Base-by-base conservation (phyloP, 768 basidiomycete genomes). In the Boletus pseudo-olivaceus region DNA sequence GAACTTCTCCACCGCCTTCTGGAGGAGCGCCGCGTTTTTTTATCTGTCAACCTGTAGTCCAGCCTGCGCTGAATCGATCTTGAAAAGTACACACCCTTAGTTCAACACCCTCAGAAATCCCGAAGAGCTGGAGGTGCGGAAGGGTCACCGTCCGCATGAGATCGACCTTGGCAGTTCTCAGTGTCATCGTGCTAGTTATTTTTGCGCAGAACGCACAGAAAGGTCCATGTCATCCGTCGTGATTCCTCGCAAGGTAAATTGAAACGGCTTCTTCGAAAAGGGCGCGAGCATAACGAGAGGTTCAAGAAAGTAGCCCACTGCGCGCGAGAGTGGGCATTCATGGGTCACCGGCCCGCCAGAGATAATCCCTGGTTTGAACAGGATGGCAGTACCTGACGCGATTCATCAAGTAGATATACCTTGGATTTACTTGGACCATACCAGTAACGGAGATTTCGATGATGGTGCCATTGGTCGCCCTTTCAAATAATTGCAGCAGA, bases 361-460 rank as follows among this genome's bases (percentile, higher is more conserved):
- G 51, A 98, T 88, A 47, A 98, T 76, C 4, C 97, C 97, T 19
- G 97, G 97, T 68, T 93, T 95, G 46, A 99, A 75, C 17, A 98
- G 78, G 59, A 99, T 77, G 3, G 93, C 84, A 49, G 96, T 98
- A 77, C 95, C 93, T 94, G 11, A 26, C 17, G 11, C 32, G 46
- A 40, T n/a, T 38, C 46, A 48, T 54, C 38, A 52, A 34, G 46
- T 8, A 39, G 43, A 51, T 47, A 40, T 8, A 40, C 23, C 7
- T 26, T 40, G 19, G 15, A 32, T 11, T 49, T 32, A n/a, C 44
- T 3, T 37, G 7, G 10, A 60, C 17, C 82, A 51, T 59, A 88
- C 94, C 96, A 20, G 97, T 98, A 7, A 95, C 87, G 2, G 93
- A 96, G 48, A 99, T 98, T 69, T 98, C 97, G 56, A 98, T 89